Base-by-base conservation (phyloP, 129 eudicot species). In the Flaveria sonorensis region DNA sequence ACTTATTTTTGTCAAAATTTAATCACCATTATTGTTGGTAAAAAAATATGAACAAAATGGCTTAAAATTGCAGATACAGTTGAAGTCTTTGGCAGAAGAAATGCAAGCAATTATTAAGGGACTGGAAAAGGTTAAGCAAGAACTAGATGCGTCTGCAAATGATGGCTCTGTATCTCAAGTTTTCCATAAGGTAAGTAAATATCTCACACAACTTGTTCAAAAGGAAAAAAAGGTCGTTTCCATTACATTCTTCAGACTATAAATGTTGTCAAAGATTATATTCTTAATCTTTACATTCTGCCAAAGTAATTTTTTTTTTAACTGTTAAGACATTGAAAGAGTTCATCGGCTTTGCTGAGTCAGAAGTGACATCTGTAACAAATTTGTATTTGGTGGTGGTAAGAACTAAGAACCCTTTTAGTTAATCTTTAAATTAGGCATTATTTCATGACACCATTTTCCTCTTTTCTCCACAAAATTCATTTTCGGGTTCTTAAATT, bases 31-130 rank as follows among this genome's bases (percentile, higher is more conserved):
- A 48, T 77, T 19, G 47, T 75, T 68, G 21, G 56, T 14, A 70
- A 21, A 11, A 80, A 64, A 74, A 32, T 73, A 14, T 79, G 59
- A 52, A 75, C 12, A 30, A 32, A 75, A 26, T 20, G 43, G 24
- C 55, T 50, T 42, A 65, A 65, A 52, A 30, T 77, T 86, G 79
- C 89, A 94, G 99, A 94, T 94, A 84, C 97, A 94, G 86, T 81
- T 91, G 83, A 94, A 94, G 86, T 87, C 94, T 28, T 87, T 93
- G 77, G 98, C 98, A 73, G 98, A 93, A 89, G 98, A 93, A 85
- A 93, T 93, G 98, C 98, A 94, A 90, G 93, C 97, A 57, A 94
- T 94, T 62, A 87, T 85, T 78, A 94, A 94, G 76, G 99, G 99
- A 68, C 68, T 94, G 45, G 99, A 94, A 83, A 94, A 94, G 79